Evolutionary conservation across 495 filamentous ascomycete species (phyloP), one percentile per base, ranked within the genome.

Genomic region (Penicillium ucsense): DNA sequence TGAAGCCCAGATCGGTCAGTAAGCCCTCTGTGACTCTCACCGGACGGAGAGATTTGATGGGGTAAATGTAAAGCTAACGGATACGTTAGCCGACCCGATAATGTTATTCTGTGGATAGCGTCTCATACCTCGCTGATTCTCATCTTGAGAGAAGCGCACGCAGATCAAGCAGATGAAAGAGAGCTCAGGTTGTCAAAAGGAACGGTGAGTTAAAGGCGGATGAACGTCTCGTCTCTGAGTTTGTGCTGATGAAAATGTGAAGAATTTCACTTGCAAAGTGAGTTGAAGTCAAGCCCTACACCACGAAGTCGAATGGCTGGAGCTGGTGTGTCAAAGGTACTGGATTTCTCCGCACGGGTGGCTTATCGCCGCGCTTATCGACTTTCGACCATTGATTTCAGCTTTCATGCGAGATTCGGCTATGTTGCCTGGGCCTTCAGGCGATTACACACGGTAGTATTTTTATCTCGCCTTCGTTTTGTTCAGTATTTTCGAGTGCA

Each of bases 1-100:
- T 65, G 48, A 94, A 77, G 8, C 89, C 89, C 50, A 80, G 74
- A n/a, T 72, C 63, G 2, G 80, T 82, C 33, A 90, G 58, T 5
- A 65, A 50, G 8, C 84, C 75, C 20, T 69, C 56, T 3, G 66
- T 38, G 34, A 95, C 61, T 29, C 73, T 47, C 31, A 86, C 77
- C 4, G 76, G 80, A 4, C 84, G 80, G 1, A 95, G 75, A 3
- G 83, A 88, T 58, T 95, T 96, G 70, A 96, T 86, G 46, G 90
- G 89, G 60, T 95, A 94, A 37, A 86, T 73, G 66, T 87, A 92
- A 32, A 96, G 74, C 84, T 92, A 56, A 9, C 4, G 4, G 28
- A 6, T 20, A 20, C 2, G 27, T 40, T 5, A 9, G 46, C n/a
- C 38, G 20, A 20, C 1, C 20, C 20, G 20, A 1, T 20, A 20